Evolutionary conservation across 352 stramenopile species (phyloP), one percentile per base, ranked within the genome.

Genomic region (Globisporangium alternatum): DNA sequence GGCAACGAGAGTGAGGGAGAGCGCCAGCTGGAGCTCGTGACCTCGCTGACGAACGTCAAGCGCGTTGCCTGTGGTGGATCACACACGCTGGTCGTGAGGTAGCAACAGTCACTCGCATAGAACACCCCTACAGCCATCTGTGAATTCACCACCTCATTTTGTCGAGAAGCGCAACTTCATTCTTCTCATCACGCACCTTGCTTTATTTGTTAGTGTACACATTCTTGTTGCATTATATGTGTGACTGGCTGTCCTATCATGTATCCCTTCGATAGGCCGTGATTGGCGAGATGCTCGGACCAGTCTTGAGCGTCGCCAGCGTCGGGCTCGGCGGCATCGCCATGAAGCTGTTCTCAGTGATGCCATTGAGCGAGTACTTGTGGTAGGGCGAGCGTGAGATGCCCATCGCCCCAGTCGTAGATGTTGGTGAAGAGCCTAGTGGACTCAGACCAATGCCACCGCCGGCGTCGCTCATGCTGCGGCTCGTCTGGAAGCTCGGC

Each of bases 61-160:
- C 69, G 60, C 8, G 67, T 80, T 66, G 65, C 68, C 19, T 80
- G 75, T 45, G 75, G 75, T 1, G 69, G 71, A n/a, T 82, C 75
- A 8, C 75, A 82, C 28, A 82, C 75, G 2, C 62, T 82, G 8
- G 53, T 69, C 12, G 61, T 76, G 22, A 57, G 10, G 10, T 56
- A 64, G 47, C 43, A 37, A 9, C 35, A 41, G 35, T 15, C n/a
- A 41, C 10, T 28, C 44, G 13, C 19, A 28, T 51, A 21, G 19
- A 25, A 51, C 19, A 28, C 21, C 19, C 19, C 6, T 28, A 28
- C 25, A 28, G 13, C 21, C 44, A 25, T 8, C 19, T 49, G 19
- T 49, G 10, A 1, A 53, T 31, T 25, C 17, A 47, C 41, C 41
- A 47, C 43, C 43, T 48, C 43, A 12, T 48, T 41, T 12, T 48